Evolutionary conservation across 202 grass and related monocot genomes (phyloP), one percentile per base, ranked within the genome.

Genomic region (Bolboschoenoplectus hybrid): DNA sequence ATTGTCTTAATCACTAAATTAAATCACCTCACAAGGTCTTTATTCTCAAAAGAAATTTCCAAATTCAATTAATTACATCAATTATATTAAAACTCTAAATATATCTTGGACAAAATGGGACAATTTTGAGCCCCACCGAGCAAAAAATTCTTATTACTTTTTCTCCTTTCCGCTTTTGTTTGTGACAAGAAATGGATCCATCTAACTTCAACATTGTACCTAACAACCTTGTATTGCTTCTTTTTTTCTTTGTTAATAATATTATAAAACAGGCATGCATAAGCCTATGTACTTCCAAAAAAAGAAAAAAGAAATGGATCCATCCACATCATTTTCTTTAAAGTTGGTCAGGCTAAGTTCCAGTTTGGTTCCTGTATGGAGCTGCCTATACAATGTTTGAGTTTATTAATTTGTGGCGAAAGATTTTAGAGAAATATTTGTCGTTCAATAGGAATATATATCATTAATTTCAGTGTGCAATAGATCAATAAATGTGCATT

Each of bases 301-400:
- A 26, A 26, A 26, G 26, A 26, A 26, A 26, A 26, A 26, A 26
- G 26, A 26, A 26, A 26, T 36, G 11, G 73, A 76, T 76, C 49
- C 5, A 38, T 76, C 49, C 10, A 2, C 49, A 55, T 76, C 73
- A 76, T 50, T 55, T 74, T 74, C 44, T 51, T 8, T 74, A 74
- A 74, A 74, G 71, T 74, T 74, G 7, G 45, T 9, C 45, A 20
- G 71, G 71, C 10, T 34, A 51, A n/a, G 52, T 74, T 50, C 71
- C 19, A 52, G 71, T 74, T 74, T 74, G 46, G 9, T 74, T 74
- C 46, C 11, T 74, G 45, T 51, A 74, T 74, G 70, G 44, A 74
- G 45, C 71, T 26, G 20, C n/a, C 71, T 77, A 26, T 26, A 13
- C 74, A 77, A 74, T 53, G 10, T 76, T 76, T 17, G 12, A 56